Evolutionary conservation across 768 basidiomycete genomes (phyloP).

Genomic region (Podaxis sp.): DNA sequence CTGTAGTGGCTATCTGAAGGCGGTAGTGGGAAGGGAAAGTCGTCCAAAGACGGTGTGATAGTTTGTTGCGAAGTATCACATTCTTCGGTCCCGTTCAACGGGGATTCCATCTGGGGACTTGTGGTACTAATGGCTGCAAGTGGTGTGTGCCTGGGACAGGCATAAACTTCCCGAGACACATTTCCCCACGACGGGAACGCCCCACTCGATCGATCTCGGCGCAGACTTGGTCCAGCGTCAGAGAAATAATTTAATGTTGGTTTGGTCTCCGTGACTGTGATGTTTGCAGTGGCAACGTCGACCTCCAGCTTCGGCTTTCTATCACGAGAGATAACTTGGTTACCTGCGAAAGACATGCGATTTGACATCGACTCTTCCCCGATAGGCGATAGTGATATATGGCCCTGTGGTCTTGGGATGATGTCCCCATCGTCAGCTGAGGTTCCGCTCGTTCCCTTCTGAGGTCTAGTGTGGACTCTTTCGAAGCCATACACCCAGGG

Average conservation of each 20-base stretch:
- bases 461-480: background rate
- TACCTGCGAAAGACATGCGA: background rate
- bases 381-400: background rate
- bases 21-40: background rate
- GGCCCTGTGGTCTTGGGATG: background rate
- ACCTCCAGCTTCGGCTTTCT: background rate
- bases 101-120: background rate
- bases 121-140: background rate
- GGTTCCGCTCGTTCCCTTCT: background rate
- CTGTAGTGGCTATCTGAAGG: background rate
- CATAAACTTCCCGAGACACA: background rate
- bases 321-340: background rate
- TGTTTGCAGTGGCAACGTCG: background rate
- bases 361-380: slow-evolving; percentile 3
- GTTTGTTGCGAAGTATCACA: background rate
- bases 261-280: background rate
- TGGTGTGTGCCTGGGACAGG: background rate
- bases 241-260: background rate
- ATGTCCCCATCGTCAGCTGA: background rate
- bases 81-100: background rate
- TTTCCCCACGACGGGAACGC: background rate
- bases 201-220: background rate
- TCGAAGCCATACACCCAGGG: background rate
- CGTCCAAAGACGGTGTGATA: background rate
- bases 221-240: background rate